phyloP scores from a whole-genome alignment of 306 rosid species.

The Medicago truncatula region DNA sequence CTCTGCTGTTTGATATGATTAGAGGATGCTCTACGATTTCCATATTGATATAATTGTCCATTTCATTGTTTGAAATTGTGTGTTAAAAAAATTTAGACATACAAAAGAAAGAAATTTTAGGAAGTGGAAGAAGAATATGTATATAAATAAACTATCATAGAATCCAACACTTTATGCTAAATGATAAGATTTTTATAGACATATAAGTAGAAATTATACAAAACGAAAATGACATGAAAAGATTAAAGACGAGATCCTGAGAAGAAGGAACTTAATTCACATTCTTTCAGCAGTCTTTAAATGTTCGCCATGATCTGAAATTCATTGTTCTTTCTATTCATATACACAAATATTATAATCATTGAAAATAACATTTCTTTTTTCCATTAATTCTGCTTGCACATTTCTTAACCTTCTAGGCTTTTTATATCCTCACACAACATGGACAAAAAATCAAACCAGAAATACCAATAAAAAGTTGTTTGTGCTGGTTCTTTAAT shows the following conservation, averaged over 20 bases:
- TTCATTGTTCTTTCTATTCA: conserved; percentile 45
- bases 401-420: neutral
- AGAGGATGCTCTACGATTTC: neutral
- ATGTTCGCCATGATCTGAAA: conserved; percentile 46
- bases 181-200: conserved; percentile 49
- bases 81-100: neutral
- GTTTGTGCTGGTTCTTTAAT: conserved; percentile 38
- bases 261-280: conserved; percentile 54
- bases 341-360: conserved; percentile 13
- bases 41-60: neutral
- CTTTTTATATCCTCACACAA: conserved; percentile 23
- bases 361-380: neutral
- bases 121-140: conserved; percentile 49
- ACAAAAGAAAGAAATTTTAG: too few species aligned
- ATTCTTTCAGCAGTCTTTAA: conserved; percentile 43
- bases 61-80: neutral
- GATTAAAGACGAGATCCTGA: conserved; percentile 45
- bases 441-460: conserved; percentile 27
- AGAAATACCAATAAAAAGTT: neutral
- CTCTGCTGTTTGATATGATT: neutral
- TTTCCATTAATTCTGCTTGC: neutral
- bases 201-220: conserved; percentile 41
- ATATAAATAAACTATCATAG: conserved; percentile 22
- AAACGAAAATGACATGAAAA: conserved; percentile 48
- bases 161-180: conserved; percentile 48